Evolutionary conservation across 768 basidiomycete genomes (phyloP).

Genomic region (Kwoniella mangroviensis): DNA sequence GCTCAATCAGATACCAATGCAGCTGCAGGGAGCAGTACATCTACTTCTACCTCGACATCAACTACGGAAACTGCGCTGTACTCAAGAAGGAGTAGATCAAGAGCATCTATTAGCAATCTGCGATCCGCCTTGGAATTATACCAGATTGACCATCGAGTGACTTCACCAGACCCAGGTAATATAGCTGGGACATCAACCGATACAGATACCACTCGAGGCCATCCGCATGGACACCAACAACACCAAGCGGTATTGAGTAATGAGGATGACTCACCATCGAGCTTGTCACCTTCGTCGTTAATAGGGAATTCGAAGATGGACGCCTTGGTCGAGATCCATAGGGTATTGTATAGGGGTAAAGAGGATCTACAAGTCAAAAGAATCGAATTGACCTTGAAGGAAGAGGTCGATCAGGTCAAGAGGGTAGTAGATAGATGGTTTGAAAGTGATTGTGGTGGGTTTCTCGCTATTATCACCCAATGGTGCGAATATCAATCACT

Average conservation of each 20-base stretch:
- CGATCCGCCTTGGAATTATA: slow-evolving; percentile 8
- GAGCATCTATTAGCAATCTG: slow-evolving; percentile 1
- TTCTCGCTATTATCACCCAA: too few relatives aligned
- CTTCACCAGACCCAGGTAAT: background rate
- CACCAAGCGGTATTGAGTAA: background rate
- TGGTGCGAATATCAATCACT: too few relatives aligned
- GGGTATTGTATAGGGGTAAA: slow-evolving; percentile 45
- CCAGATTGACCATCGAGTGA: background rate
- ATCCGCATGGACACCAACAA: background rate
- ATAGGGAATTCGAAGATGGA: slow-evolving; percentile 29
- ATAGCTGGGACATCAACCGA: too few relatives aligned
- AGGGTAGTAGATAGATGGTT: slow-evolving; percentile 45
- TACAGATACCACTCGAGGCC: background rate
- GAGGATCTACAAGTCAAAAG: slow-evolving; percentile 29
- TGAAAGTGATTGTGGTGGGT: slow-evolving; percentile 48
- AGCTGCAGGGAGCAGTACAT: background rate
- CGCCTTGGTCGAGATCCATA: slow-evolving; percentile 48
- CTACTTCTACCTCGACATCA: background rate
- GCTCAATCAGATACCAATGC: background rate
- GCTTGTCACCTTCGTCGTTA: slow-evolving; percentile 3
- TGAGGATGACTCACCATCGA: background rate
- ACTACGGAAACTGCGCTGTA: background rate
- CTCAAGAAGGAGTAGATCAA: background rate
- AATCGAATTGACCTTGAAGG: slow-evolving; percentile 5
- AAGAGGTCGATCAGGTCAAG: slow-evolving; percentile 15